Conservation (phyloP, 805 yeast species). For the Candida maltosa region DNA sequence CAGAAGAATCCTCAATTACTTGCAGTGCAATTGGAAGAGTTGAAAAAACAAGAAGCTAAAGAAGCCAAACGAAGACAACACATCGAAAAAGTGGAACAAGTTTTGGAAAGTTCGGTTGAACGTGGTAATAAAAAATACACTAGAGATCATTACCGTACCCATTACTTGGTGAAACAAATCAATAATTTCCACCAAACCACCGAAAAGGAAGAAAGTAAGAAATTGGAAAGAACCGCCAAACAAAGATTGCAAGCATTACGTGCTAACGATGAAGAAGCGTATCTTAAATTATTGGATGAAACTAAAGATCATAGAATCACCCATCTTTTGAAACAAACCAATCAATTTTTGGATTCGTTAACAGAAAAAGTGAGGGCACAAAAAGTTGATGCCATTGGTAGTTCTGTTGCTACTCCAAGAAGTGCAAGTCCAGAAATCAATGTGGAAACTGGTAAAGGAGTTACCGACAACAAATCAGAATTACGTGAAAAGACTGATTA, state of each 20-base stretch:
- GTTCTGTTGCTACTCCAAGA: conserved; percentile 10
- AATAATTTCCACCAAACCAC: conserved; percentile 50
- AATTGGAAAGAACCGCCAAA: conserved; percentile 77
- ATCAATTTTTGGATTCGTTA: conserved; percentile 70
- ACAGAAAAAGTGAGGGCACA: conserved; percentile 78
- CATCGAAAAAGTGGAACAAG: conserved; percentile 41
- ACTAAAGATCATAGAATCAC: conserved; percentile 87
- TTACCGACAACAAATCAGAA: conserved; percentile 46
- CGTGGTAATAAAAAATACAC: conserved; percentile 17
- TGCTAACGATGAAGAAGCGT: conserved; percentile 87
- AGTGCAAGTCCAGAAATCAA: conserved; percentile 27
- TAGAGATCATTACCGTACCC: conserved; percentile 22
- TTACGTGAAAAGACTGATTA: conserved; percentile 68
- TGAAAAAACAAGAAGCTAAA: conserved; percentile 55
- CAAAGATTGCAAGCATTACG: conserved; percentile 84
- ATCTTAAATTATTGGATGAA: conserved; percentile 76
- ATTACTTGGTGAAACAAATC: conserved; percentile 31
- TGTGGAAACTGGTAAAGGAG: conserved; percentile 11
- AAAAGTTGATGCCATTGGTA: conserved; percentile 48
- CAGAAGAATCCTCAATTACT: conserved; percentile 72
- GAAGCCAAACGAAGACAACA: conserved; percentile 50
- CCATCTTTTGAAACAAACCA: conserved; percentile 77
- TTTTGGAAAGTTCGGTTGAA: conserved; percentile 24
- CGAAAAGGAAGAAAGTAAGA: conserved; percentile 74
- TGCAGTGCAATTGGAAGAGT: conserved; percentile 73